phyloP scores from a whole-genome alignment of 108 stramenopile species.

The Schizochytrium sp. region DNA sequence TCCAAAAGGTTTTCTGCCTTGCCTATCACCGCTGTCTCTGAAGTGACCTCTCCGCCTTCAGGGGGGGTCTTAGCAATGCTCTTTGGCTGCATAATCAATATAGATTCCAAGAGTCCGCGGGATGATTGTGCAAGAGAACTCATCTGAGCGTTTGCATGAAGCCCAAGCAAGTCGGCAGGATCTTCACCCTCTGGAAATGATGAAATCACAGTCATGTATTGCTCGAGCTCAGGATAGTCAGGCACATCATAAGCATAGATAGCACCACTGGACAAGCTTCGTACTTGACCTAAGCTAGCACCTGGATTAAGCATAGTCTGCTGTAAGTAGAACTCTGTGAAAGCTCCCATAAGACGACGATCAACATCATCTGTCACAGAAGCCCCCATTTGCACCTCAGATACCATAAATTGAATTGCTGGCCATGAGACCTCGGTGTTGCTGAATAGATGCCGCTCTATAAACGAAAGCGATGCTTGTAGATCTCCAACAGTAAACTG shows the following conservation, averaged over 20 bases:
- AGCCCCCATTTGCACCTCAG: slow-evolving; percentile 74
- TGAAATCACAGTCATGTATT: neutral
- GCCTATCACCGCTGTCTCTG: slow-evolving; percentile 67
- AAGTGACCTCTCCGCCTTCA: neutral
- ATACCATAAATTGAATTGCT: slow-evolving; percentile 74
- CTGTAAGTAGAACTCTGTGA: slow-evolving; percentile 67
- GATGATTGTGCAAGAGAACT: slow-evolving; percentile 69
- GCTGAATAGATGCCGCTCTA: slow-evolving; percentile 72
- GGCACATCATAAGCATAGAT: slow-evolving; percentile 62
- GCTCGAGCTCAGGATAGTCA: slow-evolving; percentile 69
- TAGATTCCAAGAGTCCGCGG: slow-evolving; percentile 61
- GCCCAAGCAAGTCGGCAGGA: slow-evolving; percentile 72
- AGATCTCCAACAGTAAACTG: slow-evolving; percentile 75
- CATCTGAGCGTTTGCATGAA: slow-evolving; percentile 75
- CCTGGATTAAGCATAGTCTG: slow-evolving; percentile 40
- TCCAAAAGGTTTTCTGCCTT: slow-evolving; percentile 65
- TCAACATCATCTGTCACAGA: slow-evolving; percentile 74
- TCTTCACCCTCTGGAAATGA: slow-evolving; percentile 38
- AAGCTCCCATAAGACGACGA: slow-evolving; percentile 68
- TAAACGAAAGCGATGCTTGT: slow-evolving; percentile 70
- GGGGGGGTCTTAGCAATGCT: neutral
- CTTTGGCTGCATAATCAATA: slow-evolving; percentile 73
- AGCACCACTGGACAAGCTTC: slow-evolving; percentile 6
- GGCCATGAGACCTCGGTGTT: slow-evolving; percentile 60
- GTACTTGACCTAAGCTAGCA: slow-evolving; percentile 68